Evolutionary conservation across 2,329 filamentous ascomycete species (phyloP).

Genomic region (Colletotrichum coccodes): DNA sequence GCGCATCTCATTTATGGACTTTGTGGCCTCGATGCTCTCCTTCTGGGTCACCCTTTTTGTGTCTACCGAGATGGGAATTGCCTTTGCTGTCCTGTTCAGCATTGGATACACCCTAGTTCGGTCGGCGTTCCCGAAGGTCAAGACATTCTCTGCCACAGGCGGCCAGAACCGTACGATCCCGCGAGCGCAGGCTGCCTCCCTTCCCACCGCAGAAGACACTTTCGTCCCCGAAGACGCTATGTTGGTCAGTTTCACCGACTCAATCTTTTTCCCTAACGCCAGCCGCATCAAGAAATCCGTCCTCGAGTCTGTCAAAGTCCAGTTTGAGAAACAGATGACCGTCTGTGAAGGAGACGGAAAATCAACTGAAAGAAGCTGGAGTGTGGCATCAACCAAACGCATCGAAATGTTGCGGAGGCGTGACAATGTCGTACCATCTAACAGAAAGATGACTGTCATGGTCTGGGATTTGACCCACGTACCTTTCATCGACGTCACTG

Average conservation of each 20-base stretch:
- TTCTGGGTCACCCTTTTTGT: constrained; percentile 73
- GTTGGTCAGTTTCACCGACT: constrained; percentile 66
- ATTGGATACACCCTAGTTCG: constrained; percentile 69
- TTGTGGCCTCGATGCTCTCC: constrained; percentile 70
- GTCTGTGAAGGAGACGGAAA: constrained; percentile 48
- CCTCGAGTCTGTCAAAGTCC: constrained; percentile 58
- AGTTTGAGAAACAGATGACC: constrained; percentile 51
- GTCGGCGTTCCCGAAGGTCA: constrained; percentile 62
- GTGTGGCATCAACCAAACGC: constrained; percentile 59
- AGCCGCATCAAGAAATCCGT: constrained; percentile 60
- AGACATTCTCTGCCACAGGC: constrained; percentile 41
- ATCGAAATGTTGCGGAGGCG: constrained; percentile 55
- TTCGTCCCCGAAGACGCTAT: constrained; percentile 59
- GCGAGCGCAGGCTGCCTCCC: constrained; percentile 38
- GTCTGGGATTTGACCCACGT: constrained; percentile 63
- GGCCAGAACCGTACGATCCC: constrained; percentile 40
- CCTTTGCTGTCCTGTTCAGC: constrained; percentile 69
- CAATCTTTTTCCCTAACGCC: constrained; percentile 71
- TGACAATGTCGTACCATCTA: constrained; percentile 45
- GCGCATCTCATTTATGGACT: constrained; percentile 72
- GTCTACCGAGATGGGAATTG: constrained; percentile 69
- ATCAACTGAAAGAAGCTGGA: constrained; percentile 61
- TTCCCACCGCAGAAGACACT: constrained; percentile 32
- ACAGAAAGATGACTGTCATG: constrained; percentile 55
- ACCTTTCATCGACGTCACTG: constrained; percentile 64